Conservation (phyloP, 2,329 filamentous ascomycete genomes). For the Claviceps digitariae region DNA sequence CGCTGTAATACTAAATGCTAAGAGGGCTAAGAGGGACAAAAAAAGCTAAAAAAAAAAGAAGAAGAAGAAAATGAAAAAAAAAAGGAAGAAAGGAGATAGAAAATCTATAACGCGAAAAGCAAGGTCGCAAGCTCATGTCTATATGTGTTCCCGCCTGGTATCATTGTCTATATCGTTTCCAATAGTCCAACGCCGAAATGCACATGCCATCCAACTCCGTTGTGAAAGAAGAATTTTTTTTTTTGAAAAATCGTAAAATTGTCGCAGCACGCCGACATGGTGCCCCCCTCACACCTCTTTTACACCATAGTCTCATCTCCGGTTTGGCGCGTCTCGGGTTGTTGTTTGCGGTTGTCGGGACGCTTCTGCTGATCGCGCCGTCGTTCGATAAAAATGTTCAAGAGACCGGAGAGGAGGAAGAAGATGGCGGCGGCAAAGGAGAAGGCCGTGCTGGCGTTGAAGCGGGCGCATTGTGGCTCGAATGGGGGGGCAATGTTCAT, state of each 20-base stretch:
- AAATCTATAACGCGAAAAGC: background rate
- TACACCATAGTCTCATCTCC: background rate
- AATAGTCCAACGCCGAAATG: background rate
- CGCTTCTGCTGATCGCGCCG: background rate
- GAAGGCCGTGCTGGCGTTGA: slow-evolving; percentile 53
- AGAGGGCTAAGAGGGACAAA: no score
- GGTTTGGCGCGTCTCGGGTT: background rate
- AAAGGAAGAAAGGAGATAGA: no score
- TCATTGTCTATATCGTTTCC: background rate
- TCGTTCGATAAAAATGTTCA: slow-evolving; percentile 14
- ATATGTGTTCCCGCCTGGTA: background rate
- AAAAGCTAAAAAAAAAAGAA: no score
- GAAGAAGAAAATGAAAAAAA: no score
- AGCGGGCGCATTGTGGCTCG: slow-evolving; percentile 40
- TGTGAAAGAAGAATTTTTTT: background rate
- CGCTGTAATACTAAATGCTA: no score
- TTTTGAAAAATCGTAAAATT: no score
- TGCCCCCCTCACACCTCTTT: background rate
- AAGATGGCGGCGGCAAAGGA: slow-evolving; percentile 49
- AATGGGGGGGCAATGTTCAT: slow-evolving; percentile 24
- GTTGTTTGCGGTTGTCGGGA: background rate
- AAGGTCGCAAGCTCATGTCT: background rate
- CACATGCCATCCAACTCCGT: background rate
- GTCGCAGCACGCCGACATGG: no score
- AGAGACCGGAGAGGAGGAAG: slow-evolving; percentile 45